phyloP scores from a whole-genome alignment of 2,329 filamentous ascomycete species.

The Tolypocladium amazonense region DNA sequence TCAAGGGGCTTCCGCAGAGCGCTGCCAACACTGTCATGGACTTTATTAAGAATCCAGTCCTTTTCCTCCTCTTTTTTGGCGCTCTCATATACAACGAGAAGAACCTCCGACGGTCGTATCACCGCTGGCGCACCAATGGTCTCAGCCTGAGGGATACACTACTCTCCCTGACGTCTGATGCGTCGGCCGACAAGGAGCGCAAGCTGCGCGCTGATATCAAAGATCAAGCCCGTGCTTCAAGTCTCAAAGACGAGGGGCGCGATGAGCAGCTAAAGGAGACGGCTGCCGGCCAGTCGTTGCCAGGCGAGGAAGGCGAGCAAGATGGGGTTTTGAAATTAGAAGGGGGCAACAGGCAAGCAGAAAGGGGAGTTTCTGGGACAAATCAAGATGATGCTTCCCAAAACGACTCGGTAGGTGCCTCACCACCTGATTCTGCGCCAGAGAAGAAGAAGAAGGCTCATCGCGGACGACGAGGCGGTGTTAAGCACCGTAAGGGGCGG shows the following conservation, averaged over 20 bases:
- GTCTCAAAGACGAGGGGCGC: not conserved
- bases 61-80: conserved; percentile 34
- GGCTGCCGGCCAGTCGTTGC: not conserved
- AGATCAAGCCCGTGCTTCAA: not conserved
- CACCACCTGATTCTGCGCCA: conserved; percentile 4
- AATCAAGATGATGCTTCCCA: not conserved
- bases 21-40: conserved; percentile 41
- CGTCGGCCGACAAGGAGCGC: not conserved
- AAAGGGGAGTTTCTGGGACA: not conserved
- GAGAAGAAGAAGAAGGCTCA: conserved; percentile 60
- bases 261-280: not conserved
- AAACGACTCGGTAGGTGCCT: not conserved
- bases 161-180: conserved; percentile 5
- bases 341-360: not conserved
- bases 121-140: conserved; percentile 18
- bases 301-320: not conserved
- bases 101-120: conserved; percentile 30
- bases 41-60: conserved; percentile 43
- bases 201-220: not conserved
- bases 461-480: conserved; percentile 61
- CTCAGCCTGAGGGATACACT: conserved; percentile 17
- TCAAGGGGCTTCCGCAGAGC: conserved; percentile 39
- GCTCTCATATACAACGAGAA: conserved; percentile 33
- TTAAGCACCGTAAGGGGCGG: conserved; percentile 52
- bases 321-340: not conserved